These are phyloP conservation scores for Endocladia muricata DNA, from an alignment of 31 red algal genomes.

Conservation along the genomic window DNA sequence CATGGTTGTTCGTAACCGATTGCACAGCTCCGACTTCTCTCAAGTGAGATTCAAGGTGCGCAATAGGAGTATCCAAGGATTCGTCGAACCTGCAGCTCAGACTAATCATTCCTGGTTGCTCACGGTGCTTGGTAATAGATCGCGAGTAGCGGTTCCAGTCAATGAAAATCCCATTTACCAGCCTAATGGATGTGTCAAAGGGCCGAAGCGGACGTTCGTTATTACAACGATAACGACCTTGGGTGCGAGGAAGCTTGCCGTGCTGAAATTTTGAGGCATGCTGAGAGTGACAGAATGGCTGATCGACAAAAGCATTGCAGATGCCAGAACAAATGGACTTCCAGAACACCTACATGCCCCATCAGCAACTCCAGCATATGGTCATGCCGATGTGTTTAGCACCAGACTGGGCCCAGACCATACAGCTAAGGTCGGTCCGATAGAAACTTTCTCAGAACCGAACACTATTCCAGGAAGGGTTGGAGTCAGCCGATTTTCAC, in stretches of 20 bases:
- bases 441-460: neutral
- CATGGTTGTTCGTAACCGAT: neutral
- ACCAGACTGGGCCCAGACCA: neutral
- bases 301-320: neutral
- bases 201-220: too few relatives aligned
- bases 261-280: too few relatives aligned
- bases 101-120: too few relatives aligned
- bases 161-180: too few relatives aligned
- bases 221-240: too few relatives aligned
- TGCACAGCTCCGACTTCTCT: conserved; percentile 22
- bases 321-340: neutral
- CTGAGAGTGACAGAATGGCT: too few relatives aligned
- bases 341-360: neutral
- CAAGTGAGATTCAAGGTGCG: conserved; percentile 4
- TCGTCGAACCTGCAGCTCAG: too few relatives aligned
- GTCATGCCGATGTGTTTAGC: conserved; percentile 2
- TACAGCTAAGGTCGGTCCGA: neutral
- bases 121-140: too few relatives aligned
- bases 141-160: too few relatives aligned
- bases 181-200: too few relatives aligned
- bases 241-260: too few relatives aligned
- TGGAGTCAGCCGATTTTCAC: neutral
- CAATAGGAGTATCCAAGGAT: too few relatives aligned
- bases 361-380: neutral
- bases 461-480: neutral